A percentile compares a stretch with the other conserved stretches of the same genome.
Conservation (phyloP, 768 basidiomycete genomes). For the Gymnopilus junonius region DNA sequence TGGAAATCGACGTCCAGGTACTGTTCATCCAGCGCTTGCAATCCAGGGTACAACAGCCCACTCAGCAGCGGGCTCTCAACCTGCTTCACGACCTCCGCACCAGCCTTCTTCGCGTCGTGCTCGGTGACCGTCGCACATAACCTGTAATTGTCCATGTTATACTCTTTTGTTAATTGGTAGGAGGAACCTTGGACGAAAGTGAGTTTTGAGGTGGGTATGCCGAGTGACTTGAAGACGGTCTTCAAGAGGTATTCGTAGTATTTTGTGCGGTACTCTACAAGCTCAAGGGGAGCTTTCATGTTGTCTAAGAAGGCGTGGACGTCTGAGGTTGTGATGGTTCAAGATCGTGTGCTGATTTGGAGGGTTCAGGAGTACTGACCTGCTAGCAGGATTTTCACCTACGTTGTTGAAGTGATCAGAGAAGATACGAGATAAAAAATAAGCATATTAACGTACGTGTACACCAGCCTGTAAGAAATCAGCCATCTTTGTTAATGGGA, state of each 20-base stretch:
- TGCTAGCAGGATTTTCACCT: slow-evolving; percentile 83
- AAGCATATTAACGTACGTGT: slow-evolving; percentile 53
- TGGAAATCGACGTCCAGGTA: slow-evolving; percentile 97
- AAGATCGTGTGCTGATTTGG: background rate
- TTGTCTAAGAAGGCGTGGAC: slow-evolving; percentile 98
- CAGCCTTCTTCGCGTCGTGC: slow-evolving; percentile 97
- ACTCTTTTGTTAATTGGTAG: slow-evolving; percentile 90
- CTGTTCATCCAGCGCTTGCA: slow-evolving; percentile 97
- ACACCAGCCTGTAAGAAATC: slow-evolving; percentile 96
- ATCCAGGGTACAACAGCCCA: slow-evolving; percentile 92
- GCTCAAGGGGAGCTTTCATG: slow-evolving; percentile 92
- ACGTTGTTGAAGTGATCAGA: background rate
- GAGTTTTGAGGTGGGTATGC: slow-evolving; percentile 86
- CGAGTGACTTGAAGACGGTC: slow-evolving; percentile 85
- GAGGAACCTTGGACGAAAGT: slow-evolving; percentile 88
- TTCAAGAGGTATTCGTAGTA: slow-evolving; percentile 88
- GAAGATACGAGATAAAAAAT: slow-evolving; percentile 14
- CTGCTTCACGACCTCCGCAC: slow-evolving; percentile 98
- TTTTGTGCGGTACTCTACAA: slow-evolving; percentile 83
- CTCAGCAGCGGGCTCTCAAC: slow-evolving; percentile 90
- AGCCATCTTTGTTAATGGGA: slow-evolving; percentile 91
- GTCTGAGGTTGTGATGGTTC: slow-evolving; percentile 48
- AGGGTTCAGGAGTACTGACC: slow-evolving; percentile 46
- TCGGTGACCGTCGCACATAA: slow-evolving; percentile 91
- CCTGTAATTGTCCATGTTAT: slow-evolving; percentile 94